Conservation (phyloP, 139 green algal genomes). For the Chlamydomonas sp. region DNA sequence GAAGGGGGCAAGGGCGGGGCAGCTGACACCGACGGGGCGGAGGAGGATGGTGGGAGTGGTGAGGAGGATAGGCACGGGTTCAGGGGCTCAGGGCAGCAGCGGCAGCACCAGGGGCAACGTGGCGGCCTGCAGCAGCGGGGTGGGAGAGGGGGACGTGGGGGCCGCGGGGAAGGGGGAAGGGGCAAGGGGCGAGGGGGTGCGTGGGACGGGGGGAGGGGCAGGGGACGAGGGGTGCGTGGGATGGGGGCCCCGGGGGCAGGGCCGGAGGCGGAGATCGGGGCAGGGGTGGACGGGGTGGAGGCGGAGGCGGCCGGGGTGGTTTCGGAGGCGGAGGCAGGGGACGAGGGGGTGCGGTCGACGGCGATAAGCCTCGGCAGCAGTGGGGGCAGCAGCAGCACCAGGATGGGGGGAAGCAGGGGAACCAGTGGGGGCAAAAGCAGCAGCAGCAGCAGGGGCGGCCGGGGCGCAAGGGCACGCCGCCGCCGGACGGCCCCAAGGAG, state of each 20-base stretch:
- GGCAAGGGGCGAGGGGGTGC: no score
- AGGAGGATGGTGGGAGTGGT: no score
- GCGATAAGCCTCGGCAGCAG: background rate
- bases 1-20: background rate
- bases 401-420: background rate
- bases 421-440: background rate
- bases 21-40: background rate
- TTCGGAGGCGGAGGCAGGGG: background rate
- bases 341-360: background rate
- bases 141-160: background rate
- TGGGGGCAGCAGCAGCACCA: background rate
- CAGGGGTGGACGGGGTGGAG: no score
- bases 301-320: background rate
- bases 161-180: no score
- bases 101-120: background rate
- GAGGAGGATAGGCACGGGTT: background rate
- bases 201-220: background rate
- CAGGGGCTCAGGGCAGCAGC: background rate
- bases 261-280: no score
- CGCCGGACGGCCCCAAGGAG: constrained; percentile 6
- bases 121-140: background rate
- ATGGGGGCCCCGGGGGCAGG: no score
- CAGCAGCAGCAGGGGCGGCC: background rate
- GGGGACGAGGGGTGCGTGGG: background rate
- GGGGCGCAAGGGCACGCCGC: background rate